Conservation (phyloP, 495 filamentous ascomycete genomes). For the Penicillium soppii region DNA sequence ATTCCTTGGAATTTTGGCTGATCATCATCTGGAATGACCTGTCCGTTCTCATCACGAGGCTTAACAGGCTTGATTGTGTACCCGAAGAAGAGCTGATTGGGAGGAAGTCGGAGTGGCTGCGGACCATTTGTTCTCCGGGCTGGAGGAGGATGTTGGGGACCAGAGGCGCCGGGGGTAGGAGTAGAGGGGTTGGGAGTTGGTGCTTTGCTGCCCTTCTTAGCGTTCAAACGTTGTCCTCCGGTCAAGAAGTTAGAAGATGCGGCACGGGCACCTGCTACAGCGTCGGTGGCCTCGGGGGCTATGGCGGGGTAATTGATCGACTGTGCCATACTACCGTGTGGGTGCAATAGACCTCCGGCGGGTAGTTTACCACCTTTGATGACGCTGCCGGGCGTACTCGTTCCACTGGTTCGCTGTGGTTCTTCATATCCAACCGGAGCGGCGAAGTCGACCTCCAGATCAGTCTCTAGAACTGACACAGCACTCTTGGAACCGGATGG, state of each 20-base stretch:
- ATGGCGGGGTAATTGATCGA: slow-evolving; percentile 97
- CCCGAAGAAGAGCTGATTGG: slow-evolving; percentile 92
- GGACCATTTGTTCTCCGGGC: slow-evolving; percentile 68
- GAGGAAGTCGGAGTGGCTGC: slow-evolving; percentile 80
- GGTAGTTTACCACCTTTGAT: slow-evolving; percentile 55
- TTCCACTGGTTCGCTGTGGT: slow-evolving; percentile 59
- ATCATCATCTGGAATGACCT: slow-evolving; percentile 56
- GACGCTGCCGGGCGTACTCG: slow-evolving; percentile 67
- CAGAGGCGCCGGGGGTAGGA: slow-evolving; percentile 67
- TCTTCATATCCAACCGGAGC: slow-evolving; percentile 93
- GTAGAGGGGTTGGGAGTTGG: slow-evolving; percentile 80
- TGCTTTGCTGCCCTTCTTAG: slow-evolving; percentile 76
- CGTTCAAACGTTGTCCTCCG: slow-evolving; percentile 71
- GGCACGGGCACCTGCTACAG: slow-evolving; percentile 58
- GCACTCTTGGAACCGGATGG: slow-evolving; percentile 71
- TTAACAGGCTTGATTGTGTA: slow-evolving; percentile 87
- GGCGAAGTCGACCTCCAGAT: slow-evolving; percentile 93
- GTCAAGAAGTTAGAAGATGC: slow-evolving; percentile 75
- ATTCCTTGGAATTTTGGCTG: slow-evolving; percentile 82
- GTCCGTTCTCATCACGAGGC: slow-evolving; percentile 71
- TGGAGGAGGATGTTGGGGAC: slow-evolving; percentile 47
- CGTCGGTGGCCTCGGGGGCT: slow-evolving; percentile 68
- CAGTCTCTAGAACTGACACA: slow-evolving; percentile 92
- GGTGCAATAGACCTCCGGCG: slow-evolving; percentile 70
- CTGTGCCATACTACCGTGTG: slow-evolving; percentile 91